A percentile compares a stretch with the other conserved stretches of the same genome.
Evolutionary conservation across 2,329 filamentous ascomycete genomes (phyloP).

Genomic region (Drechslerella dactyloides): DNA sequence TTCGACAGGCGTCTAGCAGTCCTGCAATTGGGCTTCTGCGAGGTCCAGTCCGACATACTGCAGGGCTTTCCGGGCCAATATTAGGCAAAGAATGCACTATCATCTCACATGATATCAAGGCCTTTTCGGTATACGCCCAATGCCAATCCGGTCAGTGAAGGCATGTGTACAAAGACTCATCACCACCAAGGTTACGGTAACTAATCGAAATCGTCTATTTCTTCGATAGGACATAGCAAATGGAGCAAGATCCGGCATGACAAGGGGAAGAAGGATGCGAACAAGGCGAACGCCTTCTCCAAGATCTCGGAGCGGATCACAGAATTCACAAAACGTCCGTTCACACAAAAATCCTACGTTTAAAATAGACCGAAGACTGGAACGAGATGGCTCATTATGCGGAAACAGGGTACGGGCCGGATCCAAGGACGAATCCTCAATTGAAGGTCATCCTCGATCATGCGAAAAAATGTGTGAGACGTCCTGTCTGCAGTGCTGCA

Average conservation of each 20-base stretch:
- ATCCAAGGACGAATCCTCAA: constrained; percentile 43
- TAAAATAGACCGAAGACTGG: constrained; percentile 22
- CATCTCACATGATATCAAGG: background rate
- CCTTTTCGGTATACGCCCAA: constrained; percentile 30
- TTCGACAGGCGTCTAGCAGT: constrained; percentile 11
- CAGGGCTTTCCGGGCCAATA: background rate
- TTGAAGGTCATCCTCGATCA: constrained; percentile 28
- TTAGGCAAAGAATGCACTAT: constrained; percentile 3
- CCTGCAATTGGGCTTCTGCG: background rate
- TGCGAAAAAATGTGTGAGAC: constrained; percentile 46
- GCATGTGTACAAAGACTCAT: constrained; percentile 18
- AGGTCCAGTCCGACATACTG: constrained; percentile 6
- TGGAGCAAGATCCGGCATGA: constrained; percentile 98
- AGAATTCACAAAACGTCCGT: constrained; percentile 49
- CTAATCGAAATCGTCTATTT: constrained; percentile 61
- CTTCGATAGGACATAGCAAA: constrained; percentile 73
- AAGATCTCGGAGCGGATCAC: constrained; percentile 75
- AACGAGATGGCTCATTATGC: constrained; percentile 65
- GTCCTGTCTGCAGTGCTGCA: constrained; percentile 10
- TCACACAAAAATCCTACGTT: background rate
- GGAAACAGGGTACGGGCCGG: constrained; percentile 38
- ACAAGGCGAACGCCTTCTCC: constrained; percentile 75
- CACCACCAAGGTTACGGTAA: constrained; percentile 53
- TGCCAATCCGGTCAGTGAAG: constrained; percentile 49
- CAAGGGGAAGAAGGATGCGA: constrained; percentile 83